A percentile compares a stretch with the other conserved stretches of the same genome.
These are phyloP conservation scores for Lipomyces starkeyi DNA, from an alignment of 805 yeast species.

Conservation along the genomic window DNA sequence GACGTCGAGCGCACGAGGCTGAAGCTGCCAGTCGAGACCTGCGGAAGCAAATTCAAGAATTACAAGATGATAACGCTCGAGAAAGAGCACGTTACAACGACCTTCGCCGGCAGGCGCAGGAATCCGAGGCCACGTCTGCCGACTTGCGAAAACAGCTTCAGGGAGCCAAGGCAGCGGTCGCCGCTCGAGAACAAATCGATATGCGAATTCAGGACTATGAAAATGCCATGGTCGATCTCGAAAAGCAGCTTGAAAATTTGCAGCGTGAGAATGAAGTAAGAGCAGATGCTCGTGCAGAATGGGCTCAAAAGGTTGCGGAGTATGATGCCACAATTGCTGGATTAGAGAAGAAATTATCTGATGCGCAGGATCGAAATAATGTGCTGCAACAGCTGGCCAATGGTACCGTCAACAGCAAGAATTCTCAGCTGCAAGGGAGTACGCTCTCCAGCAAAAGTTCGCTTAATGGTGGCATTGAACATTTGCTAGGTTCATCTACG, in stretches of 20 bases:
- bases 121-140: not conserved
- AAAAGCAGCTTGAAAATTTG: conserved; percentile 10
- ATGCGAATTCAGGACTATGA: conserved; percentile 13
- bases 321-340: conserved; percentile 18
- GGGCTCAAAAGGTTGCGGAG: conserved; percentile 22
- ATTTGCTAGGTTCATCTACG: conserved; percentile 16
- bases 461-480: conserved; percentile 13
- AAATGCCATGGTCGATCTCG: conserved; percentile 10
- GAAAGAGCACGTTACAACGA: conserved; percentile 10
- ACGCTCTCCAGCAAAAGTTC: conserved; percentile 13
- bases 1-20: conserved; percentile 13
- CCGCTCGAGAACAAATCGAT: conserved; percentile 7
- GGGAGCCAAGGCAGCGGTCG: conserved; percentile 2
- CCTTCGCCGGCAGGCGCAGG: not conserved
- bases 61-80: conserved; percentile 8
- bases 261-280: conserved; percentile 12
- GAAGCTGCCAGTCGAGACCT: conserved; percentile 12
- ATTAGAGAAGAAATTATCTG: conserved; percentile 21
- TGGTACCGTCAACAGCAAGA: conserved; percentile 12
- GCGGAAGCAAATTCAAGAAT: conserved; percentile 15
- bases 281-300: conserved; percentile 16
- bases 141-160: conserved; percentile 11
- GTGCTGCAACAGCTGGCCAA: conserved; percentile 18
- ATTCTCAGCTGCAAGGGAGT: conserved; percentile 2
- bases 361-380: conserved; percentile 19